Conservation (phyloP, 495 filamentous ascomycete genomes). For the Hyaloscypha finlandica region DNA sequence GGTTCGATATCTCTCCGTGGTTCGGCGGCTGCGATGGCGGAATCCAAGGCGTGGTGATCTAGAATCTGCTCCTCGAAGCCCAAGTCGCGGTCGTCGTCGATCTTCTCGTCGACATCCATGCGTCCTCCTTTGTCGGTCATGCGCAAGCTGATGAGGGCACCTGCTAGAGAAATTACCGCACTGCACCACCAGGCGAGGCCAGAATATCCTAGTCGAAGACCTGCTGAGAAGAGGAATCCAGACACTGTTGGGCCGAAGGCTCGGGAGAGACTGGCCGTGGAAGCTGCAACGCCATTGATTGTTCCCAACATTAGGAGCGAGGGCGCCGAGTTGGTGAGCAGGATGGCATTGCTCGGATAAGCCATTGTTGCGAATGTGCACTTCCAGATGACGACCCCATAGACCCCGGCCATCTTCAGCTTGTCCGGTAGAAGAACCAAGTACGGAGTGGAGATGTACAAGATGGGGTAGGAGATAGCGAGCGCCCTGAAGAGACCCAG, state of each 20-base stretch:
- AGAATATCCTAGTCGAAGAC: slow-evolving; percentile 75
- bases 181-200: slow-evolving; percentile 93
- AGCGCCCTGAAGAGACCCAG: slow-evolving; percentile 79
- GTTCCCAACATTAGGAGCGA: slow-evolving; percentile 78
- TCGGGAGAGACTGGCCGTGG: slow-evolving; percentile 81
- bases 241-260: slow-evolving; percentile 88
- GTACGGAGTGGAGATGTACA: slow-evolving; percentile 88
- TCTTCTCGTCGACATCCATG: slow-evolving; percentile 41
- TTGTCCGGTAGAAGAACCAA: slow-evolving; percentile 75
- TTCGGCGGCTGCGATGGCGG: slow-evolving; percentile 25
- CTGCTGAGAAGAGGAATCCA: slow-evolving; percentile 79
- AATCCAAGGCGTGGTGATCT: slow-evolving; percentile 28
- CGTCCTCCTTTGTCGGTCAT: slow-evolving; percentile 48
- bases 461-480: slow-evolving; percentile 78
- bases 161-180: slow-evolving; percentile 71
- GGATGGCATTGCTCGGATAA: slow-evolving; percentile 82
- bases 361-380: slow-evolving; percentile 83
- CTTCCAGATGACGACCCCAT: slow-evolving; percentile 78
- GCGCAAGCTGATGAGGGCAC: slow-evolving; percentile 56
- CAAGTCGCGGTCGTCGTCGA: slow-evolving; percentile 24
- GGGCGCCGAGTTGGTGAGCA: slow-evolving; percentile 82
- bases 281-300: slow-evolving; percentile 92
- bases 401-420: slow-evolving; percentile 72
- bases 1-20: slow-evolving; percentile 10
- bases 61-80: slow-evolving; percentile 28